phyloP scores from a whole-genome alignment of 805 yeast genomes.

The Candida easanensis region DNA sequence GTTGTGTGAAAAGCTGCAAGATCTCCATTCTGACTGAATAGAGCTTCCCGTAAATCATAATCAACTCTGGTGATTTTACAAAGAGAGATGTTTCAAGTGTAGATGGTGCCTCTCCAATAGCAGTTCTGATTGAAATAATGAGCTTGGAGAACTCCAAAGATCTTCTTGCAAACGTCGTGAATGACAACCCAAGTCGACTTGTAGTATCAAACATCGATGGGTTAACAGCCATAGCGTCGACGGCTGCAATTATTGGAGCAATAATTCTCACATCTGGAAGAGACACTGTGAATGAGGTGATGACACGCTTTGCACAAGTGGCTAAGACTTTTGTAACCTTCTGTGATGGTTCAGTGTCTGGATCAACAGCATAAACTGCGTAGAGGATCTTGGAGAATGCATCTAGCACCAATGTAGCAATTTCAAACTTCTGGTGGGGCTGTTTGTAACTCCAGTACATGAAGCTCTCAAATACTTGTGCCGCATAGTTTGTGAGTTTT shows the following conservation, averaged over 20 bases:
- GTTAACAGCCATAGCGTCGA: conserved; percentile 44
- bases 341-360: conserved; percentile 31
- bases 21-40: conserved; percentile 47
- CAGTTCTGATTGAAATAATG: conserved; percentile 55
- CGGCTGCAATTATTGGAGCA: conserved; percentile 48
- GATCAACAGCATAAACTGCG: conserved; percentile 54
- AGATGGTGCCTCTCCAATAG: conserved; percentile 50
- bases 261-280: conserved; percentile 51
- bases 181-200: conserved; percentile 46
- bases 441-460: conserved; percentile 63
- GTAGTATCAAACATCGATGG: conserved; percentile 36
- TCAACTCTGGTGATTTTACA: conserved; percentile 51
- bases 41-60: conserved; percentile 52
- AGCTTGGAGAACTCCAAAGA: conserved; percentile 55
- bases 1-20: conserved; percentile 51
- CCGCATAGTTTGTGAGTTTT: conserved; percentile 50
- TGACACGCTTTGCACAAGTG: conserved; percentile 47
- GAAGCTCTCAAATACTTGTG: conserved; percentile 74
- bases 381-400: conserved; percentile 54
- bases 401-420: conserved; percentile 54
- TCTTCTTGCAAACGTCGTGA: conserved; percentile 45
- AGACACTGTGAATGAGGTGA: conserved; percentile 53
- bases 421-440: conserved; percentile 53
- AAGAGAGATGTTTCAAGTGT: conserved; percentile 63
- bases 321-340: conserved; percentile 50